Base-by-base conservation (phyloP, 805 yeast species). In the Candida suzukii region DNA sequence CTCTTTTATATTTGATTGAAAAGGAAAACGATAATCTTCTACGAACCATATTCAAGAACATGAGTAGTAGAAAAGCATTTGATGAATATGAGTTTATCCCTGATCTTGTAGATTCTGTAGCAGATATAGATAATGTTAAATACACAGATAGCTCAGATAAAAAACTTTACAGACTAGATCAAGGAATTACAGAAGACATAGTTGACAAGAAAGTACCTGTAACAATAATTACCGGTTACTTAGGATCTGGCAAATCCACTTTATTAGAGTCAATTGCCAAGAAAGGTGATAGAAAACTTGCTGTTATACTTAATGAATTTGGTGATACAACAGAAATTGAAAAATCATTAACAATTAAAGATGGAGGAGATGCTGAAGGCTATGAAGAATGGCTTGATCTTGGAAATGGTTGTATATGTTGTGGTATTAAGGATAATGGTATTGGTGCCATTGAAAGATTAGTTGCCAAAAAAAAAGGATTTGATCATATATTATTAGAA, bases 321-420 rank as follows among this genome's bases (percentile, higher is more conserved):
- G 96, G 95, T 13, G 95, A 87, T 59, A 80, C 96, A 0, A 74
- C 88, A 17, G 95, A 81, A 38, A 88, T 93, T 46, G 99, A 93
- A 58, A 84, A 85, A 57, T 75, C 95, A 1, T 71, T 93, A 42
- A 83, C 95, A 0, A 80, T 91, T 10, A 68, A 71, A 39, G 68
- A 65, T 43, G 35, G 35, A 24, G 66, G 71, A 41, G 70, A 73
- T 9, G 68, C 67, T 9, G 64, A 70, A 3, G 66, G 78, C 2
- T 82, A 85, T 39, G 86, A 88, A 52, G 97, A 93, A 55, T 93
- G 99, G 99, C 69, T 93, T 3, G 99, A 93, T 58, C 67, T 93
- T 27, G 98, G 96, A 1, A 93, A 93, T 56, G 99, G 99, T 2
- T 93, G 99, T 60, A 69, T 93, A 31, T 93, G 99, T 58, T 93